Conservation (phyloP, 1,139 yeast species). For the Tardiomyces blankii region DNA sequence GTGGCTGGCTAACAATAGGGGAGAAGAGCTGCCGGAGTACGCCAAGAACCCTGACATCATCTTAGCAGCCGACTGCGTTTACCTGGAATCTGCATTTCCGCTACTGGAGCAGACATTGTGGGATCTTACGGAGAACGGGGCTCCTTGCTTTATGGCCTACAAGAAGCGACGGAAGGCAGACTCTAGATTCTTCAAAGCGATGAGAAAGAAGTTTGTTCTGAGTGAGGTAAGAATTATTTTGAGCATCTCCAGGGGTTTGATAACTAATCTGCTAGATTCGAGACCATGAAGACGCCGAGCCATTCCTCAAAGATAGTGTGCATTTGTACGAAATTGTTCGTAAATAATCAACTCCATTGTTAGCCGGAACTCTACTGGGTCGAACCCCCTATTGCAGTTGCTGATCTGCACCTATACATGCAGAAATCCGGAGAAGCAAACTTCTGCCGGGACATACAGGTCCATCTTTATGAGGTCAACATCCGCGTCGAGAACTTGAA, state of each 20-base stretch:
- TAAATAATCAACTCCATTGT: conserved; percentile 6
- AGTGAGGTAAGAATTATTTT: conserved; percentile 5
- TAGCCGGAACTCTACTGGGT: no score
- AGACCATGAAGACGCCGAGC: background rate
- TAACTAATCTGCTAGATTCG: conserved; percentile 20
- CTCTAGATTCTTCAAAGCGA: conserved; percentile 33
- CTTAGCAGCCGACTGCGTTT: conserved; percentile 49
- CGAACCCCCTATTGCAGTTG: no score
- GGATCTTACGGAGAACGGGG: conserved; percentile 29
- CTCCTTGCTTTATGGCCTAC: conserved; percentile 39
- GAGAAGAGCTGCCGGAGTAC: conserved; percentile 31
- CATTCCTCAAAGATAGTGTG: conserved; percentile 29
- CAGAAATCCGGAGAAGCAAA: no score
- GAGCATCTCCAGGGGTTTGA: conserved; percentile 25
- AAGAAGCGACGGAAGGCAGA: conserved; percentile 45
- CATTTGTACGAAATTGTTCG: conserved; percentile 31
- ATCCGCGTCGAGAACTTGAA: no score
- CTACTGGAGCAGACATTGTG: conserved; percentile 36
- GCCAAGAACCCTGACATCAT: conserved; percentile 33
- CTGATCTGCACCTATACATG: no score
- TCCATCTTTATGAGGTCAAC: no score
- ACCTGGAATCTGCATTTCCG: conserved; percentile 42
- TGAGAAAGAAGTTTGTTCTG: conserved; percentile 11
- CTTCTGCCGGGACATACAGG: no score
- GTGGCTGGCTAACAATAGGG: conserved; percentile 18